Percentiles rank a stretch among this genome's conserved stretches.
Conservation (phyloP, 768 basidiomycete species). For the Ramaria sp. region DNA sequence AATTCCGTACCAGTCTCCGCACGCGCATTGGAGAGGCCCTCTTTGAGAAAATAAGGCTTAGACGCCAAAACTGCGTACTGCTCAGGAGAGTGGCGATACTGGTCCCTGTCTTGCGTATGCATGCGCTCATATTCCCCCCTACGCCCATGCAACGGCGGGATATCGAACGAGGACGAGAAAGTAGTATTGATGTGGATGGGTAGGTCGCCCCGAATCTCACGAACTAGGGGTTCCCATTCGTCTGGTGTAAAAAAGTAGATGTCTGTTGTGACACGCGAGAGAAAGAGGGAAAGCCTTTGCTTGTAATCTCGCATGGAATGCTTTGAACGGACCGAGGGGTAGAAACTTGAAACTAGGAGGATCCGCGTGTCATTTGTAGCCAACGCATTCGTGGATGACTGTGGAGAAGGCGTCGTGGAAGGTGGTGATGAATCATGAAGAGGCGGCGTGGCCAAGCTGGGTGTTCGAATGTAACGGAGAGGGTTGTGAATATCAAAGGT, state of each 20-base stretch:
- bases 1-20: slow-evolving; percentile 22
- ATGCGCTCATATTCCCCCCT: slow-evolving; percentile 28
- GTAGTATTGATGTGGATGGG: slow-evolving; percentile 35
- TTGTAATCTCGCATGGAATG: slow-evolving; percentile 36
- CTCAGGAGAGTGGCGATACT: slow-evolving; percentile 30
- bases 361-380: slow-evolving; percentile 14
- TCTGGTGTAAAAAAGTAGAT: slow-evolving; percentile 46
- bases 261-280: slow-evolving; percentile 33
- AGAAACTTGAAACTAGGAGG: slow-evolving; percentile 46
- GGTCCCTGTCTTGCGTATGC: slow-evolving; percentile 37
- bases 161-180: slow-evolving; percentile 34
- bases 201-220: slow-evolving; percentile 21
- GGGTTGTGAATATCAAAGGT: neutral
- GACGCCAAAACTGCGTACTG: slow-evolving; percentile 48
- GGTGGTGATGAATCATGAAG: too few species aligned
- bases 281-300: slow-evolving; percentile 34
- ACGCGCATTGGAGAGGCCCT: slow-evolving; percentile 23
- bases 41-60: slow-evolving; percentile 39
- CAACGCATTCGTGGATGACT: too few species aligned
- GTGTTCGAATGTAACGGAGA: too few species aligned
- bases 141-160: slow-evolving; percentile 32
- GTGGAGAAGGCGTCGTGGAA: too few species aligned
- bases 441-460: too few species aligned
- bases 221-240: slow-evolving; percentile 24
- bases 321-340: slow-evolving; percentile 39